These are phyloP conservation scores for Acephala macrosclerotiorum DNA, from an alignment of 2,329 filamentous ascomycete species.

Conservation along the genomic window DNA sequence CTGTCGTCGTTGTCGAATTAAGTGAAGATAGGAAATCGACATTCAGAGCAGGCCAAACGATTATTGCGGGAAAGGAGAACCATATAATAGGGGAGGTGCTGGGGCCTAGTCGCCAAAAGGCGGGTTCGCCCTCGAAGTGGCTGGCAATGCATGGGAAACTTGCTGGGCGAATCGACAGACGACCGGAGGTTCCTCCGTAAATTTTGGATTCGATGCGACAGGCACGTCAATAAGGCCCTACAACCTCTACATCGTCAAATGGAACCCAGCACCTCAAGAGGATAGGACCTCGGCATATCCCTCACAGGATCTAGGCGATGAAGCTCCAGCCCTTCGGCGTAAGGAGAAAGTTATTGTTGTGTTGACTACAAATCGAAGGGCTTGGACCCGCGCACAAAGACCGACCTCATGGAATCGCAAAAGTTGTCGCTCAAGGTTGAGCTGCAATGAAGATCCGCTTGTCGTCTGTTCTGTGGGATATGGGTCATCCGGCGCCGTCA, in stretches of 20 bases:
- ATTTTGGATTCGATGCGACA: constrained; percentile 7
- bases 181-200: constrained; percentile 21
- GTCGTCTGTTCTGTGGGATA: neutral
- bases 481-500: neutral
- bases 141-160: neutral
- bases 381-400: neutral
- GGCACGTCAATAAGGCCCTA: neutral
- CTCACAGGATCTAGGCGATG: neutral
- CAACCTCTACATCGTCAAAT: constrained; percentile 1
- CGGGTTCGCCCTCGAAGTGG: neutral
- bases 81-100: neutral
- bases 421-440: neutral
- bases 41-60: neutral
- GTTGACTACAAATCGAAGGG: neutral
- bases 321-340: neutral
- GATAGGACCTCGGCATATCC: neutral
- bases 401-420: neutral
- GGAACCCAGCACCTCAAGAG: too few species aligned
- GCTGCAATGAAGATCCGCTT: neutral
- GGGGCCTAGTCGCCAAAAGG: neutral
- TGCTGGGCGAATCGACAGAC: neutral
- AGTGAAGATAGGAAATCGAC: neutral
- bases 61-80: neutral
- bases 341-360: neutral
- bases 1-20: neutral